These are phyloP conservation scores for Pseudogymnoascus sp. DNA, from an alignment of 2,329 filamentous ascomycete species.

Conservation along the genomic window DNA sequence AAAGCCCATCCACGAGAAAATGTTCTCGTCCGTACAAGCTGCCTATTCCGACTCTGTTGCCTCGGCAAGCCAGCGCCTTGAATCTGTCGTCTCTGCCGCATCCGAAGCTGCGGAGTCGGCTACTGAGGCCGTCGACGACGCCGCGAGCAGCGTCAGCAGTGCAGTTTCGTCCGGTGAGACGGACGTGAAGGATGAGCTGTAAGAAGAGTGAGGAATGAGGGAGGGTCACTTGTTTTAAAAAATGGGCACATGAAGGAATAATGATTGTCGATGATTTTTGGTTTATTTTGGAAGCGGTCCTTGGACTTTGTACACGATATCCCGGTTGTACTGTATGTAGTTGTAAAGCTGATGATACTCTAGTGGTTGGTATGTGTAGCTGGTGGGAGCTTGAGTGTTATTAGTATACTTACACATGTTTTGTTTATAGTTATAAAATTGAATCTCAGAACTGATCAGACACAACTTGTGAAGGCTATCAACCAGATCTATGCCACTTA, in stretches of 20 bases:
- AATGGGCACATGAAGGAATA: constrained; percentile 5
- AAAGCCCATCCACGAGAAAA: constrained; percentile 59
- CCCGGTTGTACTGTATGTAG: constrained; percentile 5
- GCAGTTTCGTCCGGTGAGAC: constrained; percentile 33
- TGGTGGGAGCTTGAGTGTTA: neutral
- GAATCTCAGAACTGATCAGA: neutral
- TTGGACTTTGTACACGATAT: constrained; percentile 8
- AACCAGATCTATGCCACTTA: neutral
- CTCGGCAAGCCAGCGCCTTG: constrained; percentile 51
- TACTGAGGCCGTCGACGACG: constrained; percentile 36
- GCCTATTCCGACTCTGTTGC: constrained; percentile 59
- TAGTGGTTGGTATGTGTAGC: neutral
- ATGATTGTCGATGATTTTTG: constrained; percentile 6
- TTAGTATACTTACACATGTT: constrained; percentile 5
- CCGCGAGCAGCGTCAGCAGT: constrained; percentile 37
- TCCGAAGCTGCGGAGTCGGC: constrained; percentile 45
- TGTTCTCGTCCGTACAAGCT: constrained; percentile 58
- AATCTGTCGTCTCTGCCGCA: constrained; percentile 45
- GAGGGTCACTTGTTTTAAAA: constrained; percentile 2
- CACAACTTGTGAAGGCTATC: neutral
- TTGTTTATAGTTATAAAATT: constrained; percentile 5
- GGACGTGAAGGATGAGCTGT: constrained; percentile 32
- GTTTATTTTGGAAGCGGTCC: constrained; percentile 7
- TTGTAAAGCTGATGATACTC: neutral
- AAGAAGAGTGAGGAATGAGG: neutral